Evolutionary conservation across 2,329 filamentous ascomycete species (phyloP).

Genomic region (Penicillium nordicum): DNA sequence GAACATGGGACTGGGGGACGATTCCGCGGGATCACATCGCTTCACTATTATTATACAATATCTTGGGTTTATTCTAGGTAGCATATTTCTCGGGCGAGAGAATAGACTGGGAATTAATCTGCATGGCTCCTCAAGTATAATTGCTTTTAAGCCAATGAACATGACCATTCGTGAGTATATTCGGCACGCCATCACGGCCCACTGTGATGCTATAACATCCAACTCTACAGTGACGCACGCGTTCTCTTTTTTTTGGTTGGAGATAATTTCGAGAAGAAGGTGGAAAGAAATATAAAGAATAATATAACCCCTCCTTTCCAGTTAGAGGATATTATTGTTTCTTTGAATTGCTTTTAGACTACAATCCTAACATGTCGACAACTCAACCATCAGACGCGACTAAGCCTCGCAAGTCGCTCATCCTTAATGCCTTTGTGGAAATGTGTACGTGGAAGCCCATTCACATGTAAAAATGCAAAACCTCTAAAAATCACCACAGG

Average conservation of each 20-base stretch:
- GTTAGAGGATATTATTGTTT: not conserved
- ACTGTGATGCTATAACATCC: slow-evolving; percentile 33
- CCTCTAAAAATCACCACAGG: slow-evolving; percentile 26
- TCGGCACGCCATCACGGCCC: slow-evolving; percentile 33
- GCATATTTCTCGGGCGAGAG: not conserved
- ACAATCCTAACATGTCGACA: not conserved
- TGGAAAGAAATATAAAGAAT: not conserved
- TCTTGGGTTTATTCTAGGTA: too few species aligned
- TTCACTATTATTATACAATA: not conserved
- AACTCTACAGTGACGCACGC: slow-evolving; percentile 8
- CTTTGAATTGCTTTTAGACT: not conserved
- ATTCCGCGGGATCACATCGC: not conserved
- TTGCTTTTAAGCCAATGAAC: slow-evolving; percentile 5
- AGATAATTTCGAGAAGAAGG: not conserved
- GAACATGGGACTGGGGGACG: not conserved
- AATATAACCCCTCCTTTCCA: not conserved
- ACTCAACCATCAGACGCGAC: slow-evolving; percentile 12
- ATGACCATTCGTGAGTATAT: not conserved
- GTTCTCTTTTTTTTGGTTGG: not conserved
- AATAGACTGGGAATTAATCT: not conserved
- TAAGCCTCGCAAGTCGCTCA: slow-evolving; percentile 45
- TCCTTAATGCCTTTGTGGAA: slow-evolving; percentile 52
- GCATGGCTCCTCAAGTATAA: not conserved
- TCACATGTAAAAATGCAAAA: not conserved
- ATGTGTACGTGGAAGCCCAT: slow-evolving; percentile 38